phyloP scores from a whole-genome alignment of 768 basidiomycete species.

The Leccinum arenicola region DNA sequence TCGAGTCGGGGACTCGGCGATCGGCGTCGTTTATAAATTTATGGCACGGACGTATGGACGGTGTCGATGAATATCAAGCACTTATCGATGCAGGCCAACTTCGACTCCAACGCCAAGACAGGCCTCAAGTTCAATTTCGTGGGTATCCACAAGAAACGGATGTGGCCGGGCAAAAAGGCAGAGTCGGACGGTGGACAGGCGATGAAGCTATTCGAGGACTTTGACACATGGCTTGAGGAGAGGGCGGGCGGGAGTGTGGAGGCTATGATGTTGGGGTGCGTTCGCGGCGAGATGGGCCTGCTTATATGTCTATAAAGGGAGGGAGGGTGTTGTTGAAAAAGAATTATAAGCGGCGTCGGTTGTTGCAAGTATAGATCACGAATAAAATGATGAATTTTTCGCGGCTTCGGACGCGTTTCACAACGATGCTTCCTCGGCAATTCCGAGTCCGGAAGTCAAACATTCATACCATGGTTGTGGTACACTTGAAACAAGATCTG shows the following conservation, averaged over 20 bases:
- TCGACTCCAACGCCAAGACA: not conserved
- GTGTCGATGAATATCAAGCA: constrained; percentile 70
- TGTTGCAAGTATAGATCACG: not conserved
- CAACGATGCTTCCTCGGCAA: not conserved
- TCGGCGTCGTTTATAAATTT: constrained; percentile 65
- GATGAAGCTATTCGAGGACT: constrained; percentile 69
- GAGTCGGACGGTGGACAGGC: constrained; percentile 52
- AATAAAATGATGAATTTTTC: not conserved
- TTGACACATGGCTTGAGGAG: constrained; percentile 74
- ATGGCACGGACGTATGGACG: constrained; percentile 68
- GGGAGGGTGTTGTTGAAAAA: too few species aligned
- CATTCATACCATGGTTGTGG: not conserved
- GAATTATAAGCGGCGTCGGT: not conserved
- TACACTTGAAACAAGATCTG: too few species aligned
- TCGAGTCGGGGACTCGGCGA: too few species aligned
- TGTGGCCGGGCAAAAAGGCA: constrained; percentile 73
- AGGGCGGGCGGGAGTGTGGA: constrained; percentile 66
- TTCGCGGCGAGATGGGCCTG: constrained; percentile 50
- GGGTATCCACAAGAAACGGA: constrained; percentile 77
- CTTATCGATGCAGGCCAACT: constrained; percentile 18
- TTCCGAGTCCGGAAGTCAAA: not conserved
- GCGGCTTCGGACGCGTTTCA: not conserved
- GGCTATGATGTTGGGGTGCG: constrained; percentile 63
- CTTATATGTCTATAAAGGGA: too few species aligned
- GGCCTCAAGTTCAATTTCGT: constrained; percentile 67